A percentile compares a stretch with the other conserved stretches of the same genome.
Conservation (phyloP, 1,139 yeast genomes). For the Pichia sorboxylosa region DNA sequence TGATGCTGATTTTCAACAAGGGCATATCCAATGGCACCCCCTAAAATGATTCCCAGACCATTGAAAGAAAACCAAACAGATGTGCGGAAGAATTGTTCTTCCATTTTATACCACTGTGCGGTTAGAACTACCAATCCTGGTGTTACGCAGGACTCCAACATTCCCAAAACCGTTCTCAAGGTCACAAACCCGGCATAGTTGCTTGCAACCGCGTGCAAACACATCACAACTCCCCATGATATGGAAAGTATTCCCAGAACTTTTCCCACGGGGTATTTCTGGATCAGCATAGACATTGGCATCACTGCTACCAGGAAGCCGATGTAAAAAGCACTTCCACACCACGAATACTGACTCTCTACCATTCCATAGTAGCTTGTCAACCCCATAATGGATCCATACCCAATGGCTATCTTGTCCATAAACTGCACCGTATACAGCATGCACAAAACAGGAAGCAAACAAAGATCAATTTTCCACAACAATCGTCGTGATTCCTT, state of each 20-base stretch:
- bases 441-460: conserved; percentile 45
- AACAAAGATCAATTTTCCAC: conserved; percentile 42
- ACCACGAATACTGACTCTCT: conserved; percentile 44
- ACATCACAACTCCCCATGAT: conserved; percentile 37
- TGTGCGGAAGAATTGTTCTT: conserved; percentile 38
- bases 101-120: conserved; percentile 41
- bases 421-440: conserved; percentile 50
- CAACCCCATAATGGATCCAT: conserved; percentile 48
- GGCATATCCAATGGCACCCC: conserved; percentile 41
- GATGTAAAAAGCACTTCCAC: conserved; percentile 43
- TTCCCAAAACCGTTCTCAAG: conserved; percentile 36
- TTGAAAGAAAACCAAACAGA: conserved; percentile 39
- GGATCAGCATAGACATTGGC: conserved; percentile 33
- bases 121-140: conserved; percentile 45
- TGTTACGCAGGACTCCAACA: conserved; percentile 36
- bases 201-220: conserved; percentile 31
- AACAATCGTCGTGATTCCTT: conserved; percentile 27
- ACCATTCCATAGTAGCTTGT: conserved; percentile 36
- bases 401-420: conserved; percentile 51
- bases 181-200: conserved; percentile 30
- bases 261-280: conserved; percentile 34
- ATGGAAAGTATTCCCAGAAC: conserved; percentile 27
- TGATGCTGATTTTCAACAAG: conserved; percentile 24
- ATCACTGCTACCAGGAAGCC: conserved; percentile 40
- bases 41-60: conserved; percentile 38